Base-by-base conservation (phyloP, 306 rosid species). In the Rosa rugosa region DNA sequence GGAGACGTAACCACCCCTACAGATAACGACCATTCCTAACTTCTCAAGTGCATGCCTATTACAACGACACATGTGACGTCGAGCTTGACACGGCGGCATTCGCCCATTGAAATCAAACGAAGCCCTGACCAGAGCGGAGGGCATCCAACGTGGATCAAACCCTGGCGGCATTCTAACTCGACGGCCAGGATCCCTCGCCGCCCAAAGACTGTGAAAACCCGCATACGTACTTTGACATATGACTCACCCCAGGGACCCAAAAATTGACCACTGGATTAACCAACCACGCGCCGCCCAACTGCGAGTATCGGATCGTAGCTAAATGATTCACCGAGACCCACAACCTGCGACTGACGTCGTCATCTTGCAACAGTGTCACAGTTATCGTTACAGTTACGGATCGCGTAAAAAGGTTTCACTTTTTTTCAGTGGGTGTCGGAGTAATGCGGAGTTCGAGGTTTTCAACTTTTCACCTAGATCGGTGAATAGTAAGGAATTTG, bases 211-310 rank as follows among this genome's bases (percentile, higher is more conserved):
- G 77, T 73, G 62, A 78, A 83, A 83, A 73, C 41, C 71, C 81
- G 87, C 80, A 47, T 42, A 71, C 70, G 85, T 49, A 66, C 13
- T 45, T 64, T 53, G 83, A 86, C 78, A 50, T 46, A 56, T 5
- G 47, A 63, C 11, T 44, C 75, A 18, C 23, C 18, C 74, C 41
- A 4, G 63, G 71, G 42, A 65, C 22, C 72, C 8, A 76, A 45
- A 45, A 14, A 12, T 63, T 51, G 77, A 69, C 41, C 50, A 8
- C 82, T n/a, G 16, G 14, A 27, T 6, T 16, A 66, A 25, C 13
- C 4, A 23, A 25, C 3, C 77, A 84, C 80, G 80, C 84, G 84
- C 80, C 66, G 10, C 69, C 56, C 0, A n/a, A 5, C 38, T 54
- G 49, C 71, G 25, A 22, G 72, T 65, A 38, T 22, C 14, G 34